Evolutionary conservation across 2,329 filamentous ascomycete species (phyloP), one percentile per base, ranked within the genome.

Genomic region (Verticillium albo-atrum): DNA sequence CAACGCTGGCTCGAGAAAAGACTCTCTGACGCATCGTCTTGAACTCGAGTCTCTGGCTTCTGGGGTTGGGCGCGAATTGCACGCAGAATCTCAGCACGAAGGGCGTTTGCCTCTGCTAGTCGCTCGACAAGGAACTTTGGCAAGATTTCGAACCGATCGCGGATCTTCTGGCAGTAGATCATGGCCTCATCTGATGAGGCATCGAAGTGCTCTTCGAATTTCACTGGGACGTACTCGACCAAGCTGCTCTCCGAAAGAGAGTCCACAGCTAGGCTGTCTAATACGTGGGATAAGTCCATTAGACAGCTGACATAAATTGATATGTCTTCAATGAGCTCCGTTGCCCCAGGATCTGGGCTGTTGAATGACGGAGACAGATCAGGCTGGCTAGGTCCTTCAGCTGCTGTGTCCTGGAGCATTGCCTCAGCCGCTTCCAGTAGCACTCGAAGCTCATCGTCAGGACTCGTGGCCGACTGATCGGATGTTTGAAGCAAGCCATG

Each of bases 181-280:
- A 58, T 14, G 5, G 56, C 59, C 25, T 56, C 52, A 3, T 55
- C 47, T 10, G 50, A 55, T 15, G 56, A 61, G 4, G 56, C 60
- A 28, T 26, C 23, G 42, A 61, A 58, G 3, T 23, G 12, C 23
- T 61, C 60, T 47, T 57, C 35, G n/a, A 6, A 17, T 17, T 37
- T 6, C 35, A 15, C 12, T 3, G 35, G 7, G 6, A 17, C 17
- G 14, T 37, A 17, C 35, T 12, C 12, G n/a, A 17, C 6, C n/a
- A 56, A 15, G 20, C 12, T 4, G 15, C 15, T 4, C 30, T 54
- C 34, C 23, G 27, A 9, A 3, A 27, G 9, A 12, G 56, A 14
- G 20, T 61, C 60, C n/a, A 52, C 6, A n/a, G 56, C 60, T 20
- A 56, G 60, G 15, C 56, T 58, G 7, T 61, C 60, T 23, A 61